Percentiles rank a stretch among this genome's conserved stretches.
Evolutionary conservation across 768 basidiomycete genomes (phyloP).

Genomic region (Leccinum subtestaceum): DNA sequence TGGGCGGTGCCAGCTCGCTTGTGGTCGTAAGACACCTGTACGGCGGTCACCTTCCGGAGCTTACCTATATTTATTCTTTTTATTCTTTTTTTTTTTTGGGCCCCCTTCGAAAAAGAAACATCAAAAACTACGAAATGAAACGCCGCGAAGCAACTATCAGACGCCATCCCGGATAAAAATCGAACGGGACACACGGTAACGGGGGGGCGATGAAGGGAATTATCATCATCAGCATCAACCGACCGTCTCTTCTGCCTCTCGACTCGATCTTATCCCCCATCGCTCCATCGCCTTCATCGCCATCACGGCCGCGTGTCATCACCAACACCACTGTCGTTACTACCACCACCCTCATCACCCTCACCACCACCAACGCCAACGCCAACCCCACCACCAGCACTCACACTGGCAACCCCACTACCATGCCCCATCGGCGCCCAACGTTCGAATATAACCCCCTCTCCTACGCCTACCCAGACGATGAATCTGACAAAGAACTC

Average conservation of each 20-base stretch:
- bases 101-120: neutral
- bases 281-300: neutral
- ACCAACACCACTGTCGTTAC: neutral
- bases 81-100: neutral
- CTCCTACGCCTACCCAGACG: constrained; percentile 22
- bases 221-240: neutral
- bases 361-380: neutral
- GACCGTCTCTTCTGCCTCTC: neutral
- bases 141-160: constrained; percentile 12
- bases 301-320: neutral
- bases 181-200: constrained; percentile 2
- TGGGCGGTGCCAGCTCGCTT: neutral
- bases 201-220: constrained; percentile 3
- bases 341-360: neutral
- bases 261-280: neutral
- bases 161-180: constrained; percentile 9
- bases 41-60: neutral
- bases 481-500: constrained; percentile 25
- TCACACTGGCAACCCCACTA: neutral
- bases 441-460: constrained; percentile 22
- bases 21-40: neutral
- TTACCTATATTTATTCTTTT: neutral
- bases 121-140: constrained; percentile 7
- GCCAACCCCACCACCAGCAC: neutral
- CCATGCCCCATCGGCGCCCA: constrained; percentile 10